Conservation (phyloP, 1,139 yeast species). For the Candida sanyaensis region DNA sequence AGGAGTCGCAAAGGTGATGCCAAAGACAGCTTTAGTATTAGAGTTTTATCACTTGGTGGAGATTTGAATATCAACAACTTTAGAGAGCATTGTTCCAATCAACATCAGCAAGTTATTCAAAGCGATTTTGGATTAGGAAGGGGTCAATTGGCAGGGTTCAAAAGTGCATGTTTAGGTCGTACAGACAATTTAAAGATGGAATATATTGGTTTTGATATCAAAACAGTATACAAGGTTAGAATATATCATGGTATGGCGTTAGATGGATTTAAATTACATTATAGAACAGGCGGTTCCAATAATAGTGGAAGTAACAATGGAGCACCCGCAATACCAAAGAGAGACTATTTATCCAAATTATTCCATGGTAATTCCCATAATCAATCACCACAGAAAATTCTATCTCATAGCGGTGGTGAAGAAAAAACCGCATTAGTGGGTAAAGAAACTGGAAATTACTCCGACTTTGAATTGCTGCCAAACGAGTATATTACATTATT, state of each 20-base stretch:
- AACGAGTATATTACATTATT: slow-evolving; percentile 66
- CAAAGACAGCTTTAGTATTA: slow-evolving; percentile 44
- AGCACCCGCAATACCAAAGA: slow-evolving; percentile 50
- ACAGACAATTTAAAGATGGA: slow-evolving; percentile 19
- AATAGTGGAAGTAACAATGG: slow-evolving; percentile 6
- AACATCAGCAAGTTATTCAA: slow-evolving; percentile 20
- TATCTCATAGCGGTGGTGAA: slow-evolving; percentile 7
- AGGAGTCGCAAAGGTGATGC: slow-evolving; percentile 30
- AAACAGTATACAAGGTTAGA: slow-evolving; percentile 47
- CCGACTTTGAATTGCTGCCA: slow-evolving; percentile 55
- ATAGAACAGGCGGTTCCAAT: slow-evolving; percentile 3
- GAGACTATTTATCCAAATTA: slow-evolving; percentile 44
- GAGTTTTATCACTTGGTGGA: slow-evolving; percentile 49
- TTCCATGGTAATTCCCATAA: slow-evolving; percentile 16
- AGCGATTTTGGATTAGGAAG: slow-evolving; percentile 46
- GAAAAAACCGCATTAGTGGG: slow-evolving; percentile 52
- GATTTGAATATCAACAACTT: slow-evolving; percentile 36
- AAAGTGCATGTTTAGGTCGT: slow-evolving; percentile 47
- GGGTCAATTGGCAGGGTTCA: slow-evolving; percentile 44
- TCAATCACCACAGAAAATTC: slow-evolving; percentile 2
- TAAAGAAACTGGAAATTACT: slow-evolving; percentile 53
- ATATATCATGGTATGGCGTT: slow-evolving; percentile 73
- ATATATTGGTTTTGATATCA: slow-evolving; percentile 32
- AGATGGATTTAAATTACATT: slow-evolving; percentile 61
- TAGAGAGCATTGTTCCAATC: slow-evolving; percentile 21